These are phyloP conservation scores for Tetracladium marchalianum DNA, from an alignment of 495 filamentous ascomycete species.

Conservation along the genomic window DNA sequence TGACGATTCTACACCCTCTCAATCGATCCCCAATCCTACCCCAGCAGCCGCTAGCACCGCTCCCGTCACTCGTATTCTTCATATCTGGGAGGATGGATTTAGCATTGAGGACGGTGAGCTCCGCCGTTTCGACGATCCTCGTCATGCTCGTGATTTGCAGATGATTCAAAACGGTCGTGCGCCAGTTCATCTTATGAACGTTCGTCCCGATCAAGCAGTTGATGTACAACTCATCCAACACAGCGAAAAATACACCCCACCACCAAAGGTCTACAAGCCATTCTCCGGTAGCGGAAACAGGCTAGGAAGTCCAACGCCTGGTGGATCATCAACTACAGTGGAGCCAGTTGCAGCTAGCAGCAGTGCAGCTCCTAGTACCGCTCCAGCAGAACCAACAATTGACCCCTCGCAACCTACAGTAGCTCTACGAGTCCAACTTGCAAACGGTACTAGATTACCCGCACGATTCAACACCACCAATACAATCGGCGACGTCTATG, in stretches of 20 bases:
- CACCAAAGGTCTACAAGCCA: slow-evolving; percentile 80
- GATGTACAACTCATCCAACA: slow-evolving; percentile 86
- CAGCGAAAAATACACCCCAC: slow-evolving; percentile 68
- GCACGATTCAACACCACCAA: slow-evolving; percentile 88
- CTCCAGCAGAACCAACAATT: slow-evolving; percentile 39
- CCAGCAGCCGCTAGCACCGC: slow-evolving; percentile 32
- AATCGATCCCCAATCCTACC: slow-evolving; percentile 56
- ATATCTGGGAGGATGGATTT: slow-evolving; percentile 92
- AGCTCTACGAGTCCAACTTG: slow-evolving; percentile 78
- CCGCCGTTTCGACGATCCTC: slow-evolving; percentile 78
- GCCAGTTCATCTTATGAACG: slow-evolving; percentile 81
- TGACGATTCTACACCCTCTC: slow-evolving; percentile 75
- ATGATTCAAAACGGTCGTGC: slow-evolving; percentile 83
- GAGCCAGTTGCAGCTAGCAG: slow-evolving; percentile 25
- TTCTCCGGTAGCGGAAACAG: slow-evolving; percentile 77
- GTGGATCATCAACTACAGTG: slow-evolving; percentile 28
- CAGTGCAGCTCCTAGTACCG: slow-evolving; percentile 24
- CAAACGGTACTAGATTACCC: slow-evolving; percentile 75
- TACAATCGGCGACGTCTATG: slow-evolving; percentile 85
- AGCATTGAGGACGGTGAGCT: slow-evolving; percentile 93
- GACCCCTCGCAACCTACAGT: slow-evolving; percentile 71
- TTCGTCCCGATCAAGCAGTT: slow-evolving; percentile 72
- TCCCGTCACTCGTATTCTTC: slow-evolving; percentile 47
- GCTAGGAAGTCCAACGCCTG: slow-evolving; percentile 86
- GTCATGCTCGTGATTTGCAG: slow-evolving; percentile 67